phyloP scores from a whole-genome alignment of 495 filamentous ascomycete species.

The Penicillium verhagenii region DNA sequence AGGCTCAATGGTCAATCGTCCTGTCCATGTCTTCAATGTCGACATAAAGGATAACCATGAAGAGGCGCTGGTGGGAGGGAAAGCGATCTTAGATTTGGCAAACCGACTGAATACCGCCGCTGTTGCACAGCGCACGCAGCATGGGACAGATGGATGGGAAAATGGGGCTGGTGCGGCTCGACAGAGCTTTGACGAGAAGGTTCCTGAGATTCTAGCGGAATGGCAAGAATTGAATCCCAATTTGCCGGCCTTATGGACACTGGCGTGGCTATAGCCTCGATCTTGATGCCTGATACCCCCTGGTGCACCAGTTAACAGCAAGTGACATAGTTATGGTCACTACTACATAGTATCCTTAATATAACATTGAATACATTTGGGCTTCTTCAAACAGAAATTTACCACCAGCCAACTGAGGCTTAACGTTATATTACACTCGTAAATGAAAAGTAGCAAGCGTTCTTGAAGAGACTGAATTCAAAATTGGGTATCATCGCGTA shows the following conservation, averaged over 20 bases:
- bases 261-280: constrained; percentile 79
- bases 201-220: constrained; percentile 87
- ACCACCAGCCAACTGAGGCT: too few relatives aligned
- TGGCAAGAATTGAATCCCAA: constrained; percentile 97
- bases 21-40: constrained; percentile 96
- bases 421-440: too few relatives aligned
- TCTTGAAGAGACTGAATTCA: neutral
- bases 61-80: constrained; percentile 87
- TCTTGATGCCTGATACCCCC: neutral
- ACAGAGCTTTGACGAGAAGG: constrained; percentile 82
- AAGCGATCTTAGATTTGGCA: constrained; percentile 89
- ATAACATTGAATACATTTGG: too few relatives aligned
- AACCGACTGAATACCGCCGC: constrained; percentile 83
- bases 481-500: neutral
- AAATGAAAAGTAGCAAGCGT: too few relatives aligned
- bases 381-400: too few relatives aligned
- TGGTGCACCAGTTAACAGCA: too few relatives aligned
- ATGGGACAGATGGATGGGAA: constrained; percentile 64
- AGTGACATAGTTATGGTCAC: too few relatives aligned
- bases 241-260: constrained; percentile 87
- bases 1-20: constrained; percentile 78
- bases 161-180: constrained; percentile 64
- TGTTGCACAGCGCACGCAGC: constrained; percentile 65
- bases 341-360: too few relatives aligned
- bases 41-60: constrained; percentile 99